Base-by-base conservation (phyloP, 2,329 filamentous ascomycete genomes). In the Ascomycota sp. region DNA sequence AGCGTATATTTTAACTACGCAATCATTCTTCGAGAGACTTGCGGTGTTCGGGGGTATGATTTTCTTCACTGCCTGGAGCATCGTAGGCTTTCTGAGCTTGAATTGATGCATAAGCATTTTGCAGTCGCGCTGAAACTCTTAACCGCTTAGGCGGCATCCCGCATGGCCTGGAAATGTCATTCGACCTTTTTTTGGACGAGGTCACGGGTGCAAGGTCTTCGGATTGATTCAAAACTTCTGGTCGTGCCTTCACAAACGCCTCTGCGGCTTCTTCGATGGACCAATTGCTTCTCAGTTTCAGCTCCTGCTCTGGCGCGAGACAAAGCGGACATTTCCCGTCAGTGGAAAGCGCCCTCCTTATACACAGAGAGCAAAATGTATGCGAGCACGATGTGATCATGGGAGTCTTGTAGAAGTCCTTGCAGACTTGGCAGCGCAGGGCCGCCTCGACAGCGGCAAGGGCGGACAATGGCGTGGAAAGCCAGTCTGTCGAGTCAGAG, bases 301-400 rank as follows among this genome's bases (percentile, higher is more conserved):
- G 65, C 47, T 86, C 82, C 48, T 94, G 83, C 40, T 92, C 81
- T 1, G 60, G 52, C 5, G 69, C 59, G 30, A 82, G 73, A 52
- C 89, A 98, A 1, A 81, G 61, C 0, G 89, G 89, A 43, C 89
- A 98, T 51, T 78, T 83, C 7, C 82, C 79, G 39, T 94, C 83
- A 21, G 69, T 65, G 2, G 75, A 75, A 1, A 98, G 63, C 35
- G 79, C 82, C 37, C 85, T 67, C 20, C 89, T 77, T 48, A 98
- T 95, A 51, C 89, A 98, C 31, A 92, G 58, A 6, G 86, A 94
- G 61, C 89, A 98, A 47, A 98, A 98, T 0, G 89, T 95, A 49
- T 98, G 89, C 31, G 72, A 78, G 56, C 89, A 98, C 1, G 80
- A 79, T 1, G 89, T 98, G 37, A 94, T 75, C 69, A 98, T 89